These are phyloP conservation scores for Spathaspora arborariae DNA, from an alignment of 805 yeast genomes.

Conservation along the genomic window DNA sequence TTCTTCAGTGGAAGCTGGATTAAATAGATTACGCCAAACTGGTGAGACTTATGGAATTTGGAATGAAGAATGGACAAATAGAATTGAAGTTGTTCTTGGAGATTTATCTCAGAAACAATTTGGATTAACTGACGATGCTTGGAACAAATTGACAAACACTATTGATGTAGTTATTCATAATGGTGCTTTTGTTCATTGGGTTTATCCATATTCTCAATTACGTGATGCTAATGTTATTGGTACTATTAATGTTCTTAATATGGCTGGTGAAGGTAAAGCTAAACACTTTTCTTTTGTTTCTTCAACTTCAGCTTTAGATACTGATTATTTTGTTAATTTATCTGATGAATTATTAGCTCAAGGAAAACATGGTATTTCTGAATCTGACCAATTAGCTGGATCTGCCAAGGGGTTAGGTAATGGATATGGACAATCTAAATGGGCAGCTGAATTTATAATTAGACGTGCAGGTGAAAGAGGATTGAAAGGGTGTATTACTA, in stretches of 20 bases:
- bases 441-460: conserved; percentile 92
- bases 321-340: conserved; percentile 70
- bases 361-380: conserved; percentile 73
- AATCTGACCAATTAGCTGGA: conserved; percentile 79
- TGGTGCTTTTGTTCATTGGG: conserved; percentile 99
- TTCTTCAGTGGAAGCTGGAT: conserved; percentile 57
- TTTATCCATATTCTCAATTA: conserved; percentile 84
- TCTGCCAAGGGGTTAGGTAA: conserved; percentile 78
- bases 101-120: conserved; percentile 71
- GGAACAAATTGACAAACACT: conserved; percentile 53
- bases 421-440: conserved; percentile 97
- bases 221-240: conserved; percentile 92
- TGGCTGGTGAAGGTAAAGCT: conserved; percentile 76
- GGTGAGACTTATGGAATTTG: conserved; percentile 82
- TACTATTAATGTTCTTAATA: conserved; percentile 75
- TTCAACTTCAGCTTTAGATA: conserved; percentile 90
- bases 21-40: conserved; percentile 70
- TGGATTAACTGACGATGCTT: conserved; percentile 57
- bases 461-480: conserved; percentile 88
- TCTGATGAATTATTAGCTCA: conserved; percentile 65
- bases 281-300: conserved; percentile 89
- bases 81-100: conserved; percentile 75
- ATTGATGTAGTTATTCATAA: conserved; percentile 89
- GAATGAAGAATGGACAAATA: conserved; percentile 54
- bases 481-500: conserved; percentile 78